These are phyloP conservation scores for Trichosporon sp. DNA, from an alignment of 1,284 basidiomycete species.

Conservation along the genomic window DNA sequence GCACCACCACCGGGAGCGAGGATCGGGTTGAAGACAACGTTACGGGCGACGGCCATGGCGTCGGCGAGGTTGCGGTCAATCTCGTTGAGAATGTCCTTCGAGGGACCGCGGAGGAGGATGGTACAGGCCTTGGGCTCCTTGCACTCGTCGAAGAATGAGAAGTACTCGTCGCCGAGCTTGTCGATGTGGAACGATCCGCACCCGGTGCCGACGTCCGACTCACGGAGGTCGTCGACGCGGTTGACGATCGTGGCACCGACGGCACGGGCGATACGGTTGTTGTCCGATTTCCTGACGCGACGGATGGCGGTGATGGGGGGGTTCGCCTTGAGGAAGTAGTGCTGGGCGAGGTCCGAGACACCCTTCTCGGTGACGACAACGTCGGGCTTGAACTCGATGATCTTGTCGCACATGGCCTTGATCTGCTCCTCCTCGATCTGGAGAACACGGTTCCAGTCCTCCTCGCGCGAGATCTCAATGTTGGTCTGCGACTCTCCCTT, in stretches of 20 bases:
- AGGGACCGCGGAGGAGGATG: slow-evolving; percentile 94
- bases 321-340: slow-evolving; percentile 82
- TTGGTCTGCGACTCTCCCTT: slow-evolving; percentile 99
- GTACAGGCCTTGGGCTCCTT: slow-evolving; percentile 94
- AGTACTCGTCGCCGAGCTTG: slow-evolving; percentile 99
- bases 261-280: slow-evolving; percentile 95
- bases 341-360: slow-evolving; percentile 90
- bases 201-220: slow-evolving; percentile 82
- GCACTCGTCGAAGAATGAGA: slow-evolving; percentile 93
- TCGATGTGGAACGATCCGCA: slow-evolving; percentile 95
- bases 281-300: slow-evolving; percentile 94
- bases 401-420: slow-evolving; percentile 77
- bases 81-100: slow-evolving; percentile 97
- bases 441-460: slow-evolving; percentile 87
- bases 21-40: slow-evolving; percentile 90
- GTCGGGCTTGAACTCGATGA: slow-evolving; percentile 93
- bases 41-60: slow-evolving; percentile 94
- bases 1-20: slow-evolving; percentile 93
- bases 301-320: slow-evolving; percentile 75
- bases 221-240: slow-evolving; percentile 89
- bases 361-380: slow-evolving; percentile 97
- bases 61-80: slow-evolving; percentile 96
- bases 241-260: slow-evolving; percentile 96
- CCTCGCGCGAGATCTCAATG: slow-evolving; percentile 94
- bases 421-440: slow-evolving; percentile 98